Base-by-base conservation (phyloP, 495 filamentous ascomycete genomes). In the Staphylotrichum longicolle region DNA sequence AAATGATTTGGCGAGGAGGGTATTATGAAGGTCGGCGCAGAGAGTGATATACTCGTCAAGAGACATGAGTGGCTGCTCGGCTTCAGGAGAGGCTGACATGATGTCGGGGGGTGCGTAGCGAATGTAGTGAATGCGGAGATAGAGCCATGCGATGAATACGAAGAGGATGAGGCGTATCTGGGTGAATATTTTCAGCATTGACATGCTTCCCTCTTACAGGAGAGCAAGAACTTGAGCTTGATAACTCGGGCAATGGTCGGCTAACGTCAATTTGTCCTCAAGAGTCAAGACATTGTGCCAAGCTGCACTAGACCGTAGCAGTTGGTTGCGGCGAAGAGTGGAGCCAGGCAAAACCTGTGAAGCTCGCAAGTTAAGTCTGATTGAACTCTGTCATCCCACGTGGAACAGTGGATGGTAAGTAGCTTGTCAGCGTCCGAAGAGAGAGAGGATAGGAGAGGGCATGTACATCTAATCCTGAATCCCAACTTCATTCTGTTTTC, bases 1-100 rank as follows among this genome's bases (percentile, higher is more conserved):
- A 7, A 20, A 0, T 12, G 50, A 53, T 40, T 53, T 53, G 50
- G 34, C 34, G 33, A 53, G 12, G 50, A 53, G 50, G 50, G 50
- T 53, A 27, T 53, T 53, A n/a, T 53, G 50, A 4, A 53, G 50
- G 50, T 53, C 50, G 50, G 50, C 50, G 50, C 50, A 53, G 8
- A 53, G 50, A 14, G 14, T 53, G 50, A 53, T 40, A 40, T 47
- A 46, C 14, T 57, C 42, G 54, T 57, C 48, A 34, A 34, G 54
- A 20, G 40, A 54, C 39, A 40, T 54, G 35, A 46, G 39, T 44
- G 39, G 39, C 30, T 56, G 15, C 32, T 56, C 11, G 2, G 40
- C 34, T 44, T 56, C 30, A 12, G 37, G 55, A 39, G 32, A 5
- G 39, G 54, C n/a, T 0, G 54, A 45, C 48, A 51, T 51, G 7